phyloP scores from a whole-genome alignment of 495 filamentous ascomycete species.

The Neurospora africana region DNA sequence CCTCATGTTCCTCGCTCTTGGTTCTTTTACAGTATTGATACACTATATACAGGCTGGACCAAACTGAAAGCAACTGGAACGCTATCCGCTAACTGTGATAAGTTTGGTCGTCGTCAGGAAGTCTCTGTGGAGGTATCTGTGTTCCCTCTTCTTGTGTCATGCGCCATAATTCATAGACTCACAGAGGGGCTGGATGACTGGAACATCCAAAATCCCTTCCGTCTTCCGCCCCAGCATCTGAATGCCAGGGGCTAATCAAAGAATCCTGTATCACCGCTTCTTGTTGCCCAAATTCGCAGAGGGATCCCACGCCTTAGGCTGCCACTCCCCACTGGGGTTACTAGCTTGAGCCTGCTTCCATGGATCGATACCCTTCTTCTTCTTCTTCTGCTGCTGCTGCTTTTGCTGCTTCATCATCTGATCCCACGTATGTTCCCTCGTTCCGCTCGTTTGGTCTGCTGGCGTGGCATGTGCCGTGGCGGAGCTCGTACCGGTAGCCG shows the following conservation, averaged over 20 bases:
- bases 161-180: not conserved
- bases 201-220: not conserved
- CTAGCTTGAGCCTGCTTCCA: constrained; percentile 44
- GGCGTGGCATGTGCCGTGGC: not conserved
- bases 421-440: constrained; percentile 18
- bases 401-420: constrained; percentile 17
- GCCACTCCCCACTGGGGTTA: constrained; percentile 62
- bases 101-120: not conserved
- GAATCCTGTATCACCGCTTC: constrained; percentile 18
- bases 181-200: not conserved
- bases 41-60: not conserved
- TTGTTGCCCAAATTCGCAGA: constrained; percentile 15
- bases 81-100: not conserved
- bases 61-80: not conserved
- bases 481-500: not conserved
- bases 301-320: constrained; percentile 65
- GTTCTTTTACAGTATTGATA: not conserved
- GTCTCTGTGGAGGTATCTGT: not conserved
- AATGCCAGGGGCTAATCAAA: not conserved
- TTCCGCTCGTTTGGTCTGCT: not conserved
- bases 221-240: not conserved
- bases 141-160: not conserved
- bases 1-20: not conserved
- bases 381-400: constrained; percentile 12
- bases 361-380: constrained; percentile 37